Evolutionary conservation across 805 yeast genomes (phyloP).

Genomic region (Lachancea meyersii): DNA sequence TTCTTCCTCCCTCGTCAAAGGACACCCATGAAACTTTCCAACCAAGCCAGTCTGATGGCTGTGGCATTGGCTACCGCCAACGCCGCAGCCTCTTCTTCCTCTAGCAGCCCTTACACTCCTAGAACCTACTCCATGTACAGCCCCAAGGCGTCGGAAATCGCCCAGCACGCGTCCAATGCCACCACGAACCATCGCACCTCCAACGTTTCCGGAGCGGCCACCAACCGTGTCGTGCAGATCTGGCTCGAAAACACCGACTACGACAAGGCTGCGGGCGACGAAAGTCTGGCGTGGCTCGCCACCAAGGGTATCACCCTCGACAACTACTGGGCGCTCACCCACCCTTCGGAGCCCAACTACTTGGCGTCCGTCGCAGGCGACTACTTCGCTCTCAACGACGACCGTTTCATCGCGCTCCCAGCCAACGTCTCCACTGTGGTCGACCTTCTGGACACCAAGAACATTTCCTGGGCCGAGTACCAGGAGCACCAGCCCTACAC

Average conservation of each 20-base stretch:
- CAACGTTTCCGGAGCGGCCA: slow-evolving; percentile 36
- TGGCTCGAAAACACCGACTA: slow-evolving; percentile 50
- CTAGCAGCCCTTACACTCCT: neutral
- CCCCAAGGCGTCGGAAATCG: slow-evolving; percentile 33
- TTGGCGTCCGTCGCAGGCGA: slow-evolving; percentile 46
- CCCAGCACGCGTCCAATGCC: slow-evolving; percentile 33
- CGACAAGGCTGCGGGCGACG: slow-evolving; percentile 43
- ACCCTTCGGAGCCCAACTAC: slow-evolving; percentile 52
- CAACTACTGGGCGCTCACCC: slow-evolving; percentile 49
- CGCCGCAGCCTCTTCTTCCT: neutral
- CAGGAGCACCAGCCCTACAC: slow-evolving; percentile 49
- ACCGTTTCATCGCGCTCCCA: slow-evolving; percentile 41
- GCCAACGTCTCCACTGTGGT: slow-evolving; percentile 42
- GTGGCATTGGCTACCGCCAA: slow-evolving; percentile 4
- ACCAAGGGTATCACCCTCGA: slow-evolving; percentile 40
- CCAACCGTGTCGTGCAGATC: slow-evolving; percentile 38
- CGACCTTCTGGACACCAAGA: slow-evolving; percentile 41
- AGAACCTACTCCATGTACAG: slow-evolving; percentile 29
- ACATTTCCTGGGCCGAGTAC: slow-evolving; percentile 49
- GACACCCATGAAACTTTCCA: slow-evolving; percentile 2
- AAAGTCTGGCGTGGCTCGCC: slow-evolving; percentile 39
- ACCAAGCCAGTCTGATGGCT: neutral
- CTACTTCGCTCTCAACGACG: slow-evolving; percentile 43
- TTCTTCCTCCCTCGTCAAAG: neutral
- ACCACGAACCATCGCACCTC: slow-evolving; percentile 30